Evolutionary conservation across 495 filamentous ascomycete species (phyloP).

Genomic region (Immersiella caudata): DNA sequence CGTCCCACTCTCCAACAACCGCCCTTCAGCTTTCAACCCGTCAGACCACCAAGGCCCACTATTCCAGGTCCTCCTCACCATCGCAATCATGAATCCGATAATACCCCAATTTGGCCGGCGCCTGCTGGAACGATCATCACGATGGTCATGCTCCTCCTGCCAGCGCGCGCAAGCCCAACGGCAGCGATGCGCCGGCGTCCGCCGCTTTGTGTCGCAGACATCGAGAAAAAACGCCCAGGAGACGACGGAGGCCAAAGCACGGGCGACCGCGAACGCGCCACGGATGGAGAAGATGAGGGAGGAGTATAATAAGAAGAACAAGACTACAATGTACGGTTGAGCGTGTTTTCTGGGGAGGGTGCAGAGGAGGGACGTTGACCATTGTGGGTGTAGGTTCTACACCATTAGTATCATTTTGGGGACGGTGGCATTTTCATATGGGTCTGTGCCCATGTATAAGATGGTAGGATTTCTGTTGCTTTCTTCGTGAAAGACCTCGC

Average conservation of each 20-base stretch:
- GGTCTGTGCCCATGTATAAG: constrained; percentile 96
- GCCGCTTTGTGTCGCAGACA: constrained; percentile 31
- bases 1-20: neutral
- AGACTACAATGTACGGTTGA: constrained; percentile 55
- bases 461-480: constrained; percentile 61
- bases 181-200: constrained; percentile 18
- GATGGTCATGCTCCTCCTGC: constrained; percentile 27
- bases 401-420: constrained; percentile 82
- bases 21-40: neutral
- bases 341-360: constrained; percentile 16
- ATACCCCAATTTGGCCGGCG: constrained; percentile 20
- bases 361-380: constrained; percentile 1
- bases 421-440: constrained; percentile 90
- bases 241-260: constrained; percentile 22
- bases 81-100: constrained; percentile 33
- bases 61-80: constrained; percentile 8
- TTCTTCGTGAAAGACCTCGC: neutral
- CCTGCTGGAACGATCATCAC: constrained; percentile 12
- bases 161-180: constrained; percentile 25
- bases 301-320: constrained; percentile 61
- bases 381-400: constrained; percentile 64
- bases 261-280: constrained; percentile 32
- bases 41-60: constrained; percentile 13
- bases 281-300: constrained; percentile 59
- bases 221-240: constrained; percentile 24